Conservation (phyloP, 139 green algal genomes). For the Picochlorum sp. region DNA sequence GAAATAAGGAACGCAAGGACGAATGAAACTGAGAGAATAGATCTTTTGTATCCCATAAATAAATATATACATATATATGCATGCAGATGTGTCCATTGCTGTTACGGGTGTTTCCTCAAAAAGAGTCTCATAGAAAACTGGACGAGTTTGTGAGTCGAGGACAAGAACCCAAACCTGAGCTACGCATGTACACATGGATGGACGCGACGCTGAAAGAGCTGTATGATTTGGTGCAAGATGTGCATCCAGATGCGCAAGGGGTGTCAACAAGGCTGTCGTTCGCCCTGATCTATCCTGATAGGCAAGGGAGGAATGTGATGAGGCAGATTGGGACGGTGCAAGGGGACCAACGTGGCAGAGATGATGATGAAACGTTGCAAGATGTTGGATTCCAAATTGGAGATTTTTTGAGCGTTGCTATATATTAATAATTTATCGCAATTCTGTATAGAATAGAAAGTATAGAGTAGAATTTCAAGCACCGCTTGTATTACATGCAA, state of each 20-base stretch:
- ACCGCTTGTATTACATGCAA: too few species aligned
- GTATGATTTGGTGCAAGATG: constrained; percentile 79
- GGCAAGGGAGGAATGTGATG: constrained; percentile 77
- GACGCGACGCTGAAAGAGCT: constrained; percentile 84
- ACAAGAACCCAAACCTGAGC: constrained; percentile 15
- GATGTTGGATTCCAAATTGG: constrained; percentile 79
- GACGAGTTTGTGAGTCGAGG: constrained; percentile 37
- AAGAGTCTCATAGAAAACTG: constrained; percentile 59
- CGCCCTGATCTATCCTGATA: constrained; percentile 82
- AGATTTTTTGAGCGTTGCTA: constrained; percentile 69
- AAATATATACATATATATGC: too few species aligned
- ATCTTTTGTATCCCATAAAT: too few species aligned
- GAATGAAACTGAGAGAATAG: too few species aligned
- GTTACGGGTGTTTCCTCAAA: constrained; percentile 62
- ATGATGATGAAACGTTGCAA: constrained; percentile 73
- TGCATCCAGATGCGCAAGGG: constrained; percentile 34
- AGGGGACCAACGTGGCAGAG: constrained; percentile 25
- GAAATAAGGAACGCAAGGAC: too few species aligned
- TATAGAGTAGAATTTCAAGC: neutral
- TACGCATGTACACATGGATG: constrained; percentile 85
- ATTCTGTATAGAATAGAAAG: neutral
- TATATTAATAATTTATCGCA: constrained; percentile 15
- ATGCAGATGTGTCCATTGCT: constrained; percentile 85
- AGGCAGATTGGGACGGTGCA: constrained; percentile 52
- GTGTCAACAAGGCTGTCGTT: constrained; percentile 58